phyloP scores from a whole-genome alignment of 345 rosid species.

The Geranium brycei region DNA sequence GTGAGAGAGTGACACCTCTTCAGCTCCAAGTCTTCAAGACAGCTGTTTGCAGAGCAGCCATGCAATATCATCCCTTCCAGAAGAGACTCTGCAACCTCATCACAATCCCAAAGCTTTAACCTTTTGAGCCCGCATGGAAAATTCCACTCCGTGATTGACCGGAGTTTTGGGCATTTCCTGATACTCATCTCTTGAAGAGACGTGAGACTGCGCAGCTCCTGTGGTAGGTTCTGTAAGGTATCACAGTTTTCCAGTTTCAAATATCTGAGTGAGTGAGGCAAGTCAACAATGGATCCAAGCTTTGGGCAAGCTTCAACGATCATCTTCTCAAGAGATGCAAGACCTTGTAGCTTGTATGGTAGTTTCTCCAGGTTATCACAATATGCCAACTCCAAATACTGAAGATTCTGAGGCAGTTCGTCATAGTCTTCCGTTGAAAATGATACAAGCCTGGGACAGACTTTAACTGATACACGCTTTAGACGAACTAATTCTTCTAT shows the following conservation, averaged over 20 bases:
- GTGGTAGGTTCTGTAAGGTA: conserved; percentile 16
- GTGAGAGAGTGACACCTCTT: conserved; percentile 5
- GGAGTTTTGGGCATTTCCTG: conserved; percentile 19
- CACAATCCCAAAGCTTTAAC: conserved; percentile 25
- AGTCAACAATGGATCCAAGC: conserved; percentile 1
- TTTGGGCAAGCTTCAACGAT: conserved; percentile 6
- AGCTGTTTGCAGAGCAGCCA: neutral
- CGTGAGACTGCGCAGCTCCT: conserved; percentile 16
- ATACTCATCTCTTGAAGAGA: conserved; percentile 20
- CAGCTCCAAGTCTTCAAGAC: conserved; percentile 10
- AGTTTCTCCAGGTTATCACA: neutral
- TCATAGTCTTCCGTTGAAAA: neutral
- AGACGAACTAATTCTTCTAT: neutral
- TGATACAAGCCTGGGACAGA: neutral
- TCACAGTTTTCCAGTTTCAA: conserved; percentile 4
- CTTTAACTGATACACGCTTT: neutral
- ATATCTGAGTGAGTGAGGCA: neutral
- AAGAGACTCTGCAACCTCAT: conserved; percentile 18
- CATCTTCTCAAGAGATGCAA: conserved; percentile 2
- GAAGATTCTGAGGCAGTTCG: neutral
- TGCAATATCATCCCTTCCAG: conserved; percentile 26
- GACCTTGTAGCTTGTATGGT: neutral
- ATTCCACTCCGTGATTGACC: conserved; percentile 17
- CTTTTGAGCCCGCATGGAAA: conserved; percentile 19
- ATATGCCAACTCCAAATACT: neutral